Conservation (phyloP, 2,329 filamentous ascomycete genomes). For the Parascedosporium putredinis region DNA sequence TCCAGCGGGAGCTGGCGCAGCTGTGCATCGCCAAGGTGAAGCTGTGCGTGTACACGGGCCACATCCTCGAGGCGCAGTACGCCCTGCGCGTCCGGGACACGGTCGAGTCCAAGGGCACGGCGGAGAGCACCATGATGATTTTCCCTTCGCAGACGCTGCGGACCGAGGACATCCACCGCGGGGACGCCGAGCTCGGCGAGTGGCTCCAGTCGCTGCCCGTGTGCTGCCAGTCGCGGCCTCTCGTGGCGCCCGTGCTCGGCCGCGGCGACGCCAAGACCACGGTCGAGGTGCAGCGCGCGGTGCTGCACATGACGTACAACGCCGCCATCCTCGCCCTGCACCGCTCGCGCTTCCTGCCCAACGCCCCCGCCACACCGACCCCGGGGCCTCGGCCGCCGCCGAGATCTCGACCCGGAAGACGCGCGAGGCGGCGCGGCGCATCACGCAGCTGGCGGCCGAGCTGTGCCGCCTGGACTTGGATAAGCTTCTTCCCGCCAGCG, state of each 20-base stretch:
- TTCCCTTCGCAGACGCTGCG: slow-evolving; percentile 53
- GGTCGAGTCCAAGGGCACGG: slow-evolving; percentile 51
- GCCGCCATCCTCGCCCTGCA: slow-evolving; percentile 61
- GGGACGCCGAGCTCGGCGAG: slow-evolving; percentile 51
- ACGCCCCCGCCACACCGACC: background rate
- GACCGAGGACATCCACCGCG: slow-evolving; percentile 51
- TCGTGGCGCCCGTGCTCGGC: slow-evolving; percentile 24
- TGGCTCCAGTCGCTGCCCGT: slow-evolving; percentile 51
- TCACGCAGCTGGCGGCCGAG: background rate
- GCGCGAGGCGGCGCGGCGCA: slow-evolving; percentile 49
- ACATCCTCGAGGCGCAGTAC: slow-evolving; percentile 56
- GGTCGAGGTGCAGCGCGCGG: slow-evolving; percentile 48
- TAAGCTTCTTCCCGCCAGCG: background rate
- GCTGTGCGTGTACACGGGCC: slow-evolving; percentile 54
- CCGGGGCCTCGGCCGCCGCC: slow-evolving; percentile 21
- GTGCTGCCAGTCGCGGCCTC: slow-evolving; percentile 40
- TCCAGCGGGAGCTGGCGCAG: slow-evolving; percentile 39
- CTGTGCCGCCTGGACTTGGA: background rate
- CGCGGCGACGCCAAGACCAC: slow-evolving; percentile 31
- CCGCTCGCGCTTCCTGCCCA: slow-evolving; percentile 56
- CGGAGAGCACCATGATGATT: slow-evolving; percentile 48
- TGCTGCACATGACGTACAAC: slow-evolving; percentile 61
- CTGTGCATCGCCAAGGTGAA: slow-evolving; percentile 61
- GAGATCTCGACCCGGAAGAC: slow-evolving; percentile 53
- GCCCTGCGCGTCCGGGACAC: slow-evolving; percentile 75